Evolutionary conservation across 805 yeast genomes (phyloP), one percentile per base, ranked within the genome.

Genomic region (Scheffersomyces ergatensis): DNA sequence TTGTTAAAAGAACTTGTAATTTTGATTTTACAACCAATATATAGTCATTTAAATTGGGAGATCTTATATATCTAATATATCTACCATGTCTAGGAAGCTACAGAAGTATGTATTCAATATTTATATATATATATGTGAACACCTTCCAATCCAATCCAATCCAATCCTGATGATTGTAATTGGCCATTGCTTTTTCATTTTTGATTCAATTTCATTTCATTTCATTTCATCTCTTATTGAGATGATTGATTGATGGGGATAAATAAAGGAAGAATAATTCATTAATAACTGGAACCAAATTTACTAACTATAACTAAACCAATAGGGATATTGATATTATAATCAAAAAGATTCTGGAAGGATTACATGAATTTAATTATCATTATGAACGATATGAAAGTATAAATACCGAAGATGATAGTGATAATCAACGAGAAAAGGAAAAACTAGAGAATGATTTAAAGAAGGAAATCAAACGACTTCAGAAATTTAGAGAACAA

Each of bases 401-500:
- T 46, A 52, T 54, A 44, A 47, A 49, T 37, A 45, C 48, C 33
- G 58, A 54, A 36, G 63, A 57, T 42, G 58, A 53, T 20, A 59
- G 52, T 12, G 55, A 61, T 45, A 63, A 63, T 43, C 74, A 70
- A 42, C 63, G 70, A 42, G 75, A 70, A 44, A 64, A 70, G 52
- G 71, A 65, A 39, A 70, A 70, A 50, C 56, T 70, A 34, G 75
- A 70, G 43, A 60, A 61, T 26, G 76, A 70, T 44, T 54, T 70
- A 45, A 70, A 70, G 52, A 67, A 70, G 45, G 76, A 70, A 48
- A 70, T 70, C 49, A 70, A 70, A 46, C 65, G 68, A 45, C 58
- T 70, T 37, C 76, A 70, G 45, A 70, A 69, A 54, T 65, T 65
- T 43, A 63, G 76, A 48, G 76, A 70, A 43, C 70, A 68, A 45